These are phyloP conservation scores for Sisymbrium altissimum DNA, from an alignment of 345 rosid genomes.

Conservation along the genomic window DNA sequence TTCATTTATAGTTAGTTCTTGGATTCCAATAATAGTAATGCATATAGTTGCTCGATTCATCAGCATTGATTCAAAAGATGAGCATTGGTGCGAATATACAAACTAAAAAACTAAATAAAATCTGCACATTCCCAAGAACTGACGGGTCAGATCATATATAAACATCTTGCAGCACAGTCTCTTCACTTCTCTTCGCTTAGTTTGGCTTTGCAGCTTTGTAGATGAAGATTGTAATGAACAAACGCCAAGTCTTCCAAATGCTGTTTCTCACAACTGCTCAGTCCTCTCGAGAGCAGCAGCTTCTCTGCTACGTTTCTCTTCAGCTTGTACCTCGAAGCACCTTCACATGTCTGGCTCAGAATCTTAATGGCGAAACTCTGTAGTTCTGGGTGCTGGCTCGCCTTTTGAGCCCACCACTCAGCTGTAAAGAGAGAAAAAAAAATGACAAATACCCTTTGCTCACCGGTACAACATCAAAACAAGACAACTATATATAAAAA, in stretches of 20 bases:
- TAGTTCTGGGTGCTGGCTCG: constrained; percentile 47
- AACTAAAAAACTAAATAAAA: not conserved
- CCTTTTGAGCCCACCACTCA: constrained; percentile 54
- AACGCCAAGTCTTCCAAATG: constrained; percentile 30
- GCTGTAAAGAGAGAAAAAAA: constrained; percentile 31
- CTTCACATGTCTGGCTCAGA: constrained; percentile 57
- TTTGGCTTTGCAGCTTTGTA: constrained; percentile 27
- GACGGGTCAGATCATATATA: not conserved
- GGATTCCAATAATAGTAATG: too few species aligned
- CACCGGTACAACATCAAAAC: not conserved
- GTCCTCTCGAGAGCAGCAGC: constrained; percentile 24
- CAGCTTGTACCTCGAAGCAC: constrained; percentile 46
- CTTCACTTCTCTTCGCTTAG: not conserved
- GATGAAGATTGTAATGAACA: constrained; percentile 50
- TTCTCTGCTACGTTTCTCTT: constrained; percentile 48
- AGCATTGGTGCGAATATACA: not conserved
- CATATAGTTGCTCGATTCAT: too few species aligned
- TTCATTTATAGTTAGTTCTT: too few species aligned
- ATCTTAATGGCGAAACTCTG: constrained; percentile 48
- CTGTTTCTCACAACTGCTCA: constrained; percentile 24
- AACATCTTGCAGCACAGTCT: not conserved
- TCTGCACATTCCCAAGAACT: not conserved
- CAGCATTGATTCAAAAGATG: not conserved
- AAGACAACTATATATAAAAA: not conserved
- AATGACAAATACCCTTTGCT: not conserved